Evolutionary conservation across 805 yeast species (phyloP).

Genomic region (Starmerella vaccinii): DNA sequence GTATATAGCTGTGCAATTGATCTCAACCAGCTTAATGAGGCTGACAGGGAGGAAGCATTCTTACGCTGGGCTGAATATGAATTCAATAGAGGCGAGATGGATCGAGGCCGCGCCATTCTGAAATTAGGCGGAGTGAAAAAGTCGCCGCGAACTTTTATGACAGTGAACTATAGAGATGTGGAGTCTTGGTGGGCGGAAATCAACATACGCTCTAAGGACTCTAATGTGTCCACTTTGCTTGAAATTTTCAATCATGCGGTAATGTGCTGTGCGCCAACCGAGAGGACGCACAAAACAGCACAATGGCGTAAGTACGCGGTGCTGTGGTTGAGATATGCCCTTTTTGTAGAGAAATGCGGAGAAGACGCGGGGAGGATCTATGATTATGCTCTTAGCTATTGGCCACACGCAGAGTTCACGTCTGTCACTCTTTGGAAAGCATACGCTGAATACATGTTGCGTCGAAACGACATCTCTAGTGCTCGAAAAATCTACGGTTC

Average conservation of each 20-base stretch:
- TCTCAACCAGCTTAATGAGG: not conserved
- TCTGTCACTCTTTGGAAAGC: conserved; percentile 67
- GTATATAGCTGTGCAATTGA: conserved; percentile 3
- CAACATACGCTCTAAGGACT: conserved; percentile 23
- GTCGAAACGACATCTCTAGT: conserved; percentile 41
- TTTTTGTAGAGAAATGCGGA: conserved; percentile 46
- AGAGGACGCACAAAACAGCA: conserved; percentile 29
- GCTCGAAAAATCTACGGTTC: conserved; percentile 66
- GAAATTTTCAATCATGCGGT: conserved; percentile 40
- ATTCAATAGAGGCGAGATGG: not conserved
- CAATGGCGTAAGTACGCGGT: conserved; percentile 62
- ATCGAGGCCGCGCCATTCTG: not conserved
- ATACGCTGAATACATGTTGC: conserved; percentile 61
- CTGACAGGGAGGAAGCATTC: not conserved
- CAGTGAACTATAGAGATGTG: conserved; percentile 28
- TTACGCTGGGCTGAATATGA: not conserved
- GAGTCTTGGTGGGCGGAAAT: conserved; percentile 79
- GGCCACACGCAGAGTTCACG: conserved; percentile 54
- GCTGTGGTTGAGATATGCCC: conserved; percentile 58
- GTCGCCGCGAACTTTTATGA: not conserved
- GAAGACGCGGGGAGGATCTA: conserved; percentile 42
- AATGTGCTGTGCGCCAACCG: conserved; percentile 32
- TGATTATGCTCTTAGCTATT: conserved; percentile 37
- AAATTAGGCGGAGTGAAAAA: not conserved
- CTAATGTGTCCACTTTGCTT: conserved; percentile 24